These are phyloP conservation scores for Zalerion maritima DNA, from an alignment of 495 filamentous ascomycete species.

Conservation along the genomic window DNA sequence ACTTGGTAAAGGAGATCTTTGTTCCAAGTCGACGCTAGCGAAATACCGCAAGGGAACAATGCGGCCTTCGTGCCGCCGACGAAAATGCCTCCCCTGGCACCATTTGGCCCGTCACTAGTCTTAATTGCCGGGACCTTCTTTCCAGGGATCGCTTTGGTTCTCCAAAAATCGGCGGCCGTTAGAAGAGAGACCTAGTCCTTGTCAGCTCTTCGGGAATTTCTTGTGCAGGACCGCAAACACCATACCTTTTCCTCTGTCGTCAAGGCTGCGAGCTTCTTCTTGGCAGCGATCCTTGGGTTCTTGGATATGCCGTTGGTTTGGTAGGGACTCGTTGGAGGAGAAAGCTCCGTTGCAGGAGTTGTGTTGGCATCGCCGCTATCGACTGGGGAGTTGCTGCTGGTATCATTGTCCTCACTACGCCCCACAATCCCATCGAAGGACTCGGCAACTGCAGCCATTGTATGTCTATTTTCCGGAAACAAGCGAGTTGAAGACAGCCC, in stretches of 20 bases:
- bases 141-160: slow-evolving; percentile 50
- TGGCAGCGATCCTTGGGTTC: slow-evolving; percentile 22
- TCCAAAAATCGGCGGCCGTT: slow-evolving; percentile 64
- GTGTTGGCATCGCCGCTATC: slow-evolving; percentile 27
- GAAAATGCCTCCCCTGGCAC: slow-evolving; percentile 57
- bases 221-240: neutral
- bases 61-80: slow-evolving; percentile 53
- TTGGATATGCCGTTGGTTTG: slow-evolving; percentile 13
- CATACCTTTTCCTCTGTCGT: slow-evolving; percentile 41
- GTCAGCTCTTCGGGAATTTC: slow-evolving; percentile 11
- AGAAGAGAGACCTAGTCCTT: slow-evolving; percentile 38
- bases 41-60: slow-evolving; percentile 60
- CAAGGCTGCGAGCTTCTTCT: slow-evolving; percentile 27
- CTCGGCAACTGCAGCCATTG: no score
- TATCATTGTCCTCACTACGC: slow-evolving; percentile 14
- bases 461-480: slow-evolving; percentile 14
- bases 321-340: slow-evolving; percentile 31
- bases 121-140: slow-evolving; percentile 59
- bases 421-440: no score
- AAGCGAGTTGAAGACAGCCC: slow-evolving; percentile 3
- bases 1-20: slow-evolving; percentile 48
- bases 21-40: slow-evolving; percentile 70
- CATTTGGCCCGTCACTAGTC: slow-evolving; percentile 67
- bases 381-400: slow-evolving; percentile 24
- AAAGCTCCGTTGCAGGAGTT: slow-evolving; percentile 35